Evolutionary conservation across 139 green algal species (phyloP).

Genomic region (Tetradesmus lagerheimii): DNA sequence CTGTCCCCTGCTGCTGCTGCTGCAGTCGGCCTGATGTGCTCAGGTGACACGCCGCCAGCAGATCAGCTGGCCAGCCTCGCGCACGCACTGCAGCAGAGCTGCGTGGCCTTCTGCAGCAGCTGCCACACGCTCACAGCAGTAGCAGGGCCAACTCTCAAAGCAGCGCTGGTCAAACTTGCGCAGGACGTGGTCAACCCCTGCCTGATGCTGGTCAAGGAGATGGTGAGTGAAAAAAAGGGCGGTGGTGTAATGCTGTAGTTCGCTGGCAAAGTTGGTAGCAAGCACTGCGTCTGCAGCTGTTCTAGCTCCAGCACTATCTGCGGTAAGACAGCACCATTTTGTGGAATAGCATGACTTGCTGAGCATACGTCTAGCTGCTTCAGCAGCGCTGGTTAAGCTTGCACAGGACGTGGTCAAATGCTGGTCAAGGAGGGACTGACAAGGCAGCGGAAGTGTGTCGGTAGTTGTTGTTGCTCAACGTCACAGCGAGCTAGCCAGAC

Average conservation of each 20-base stretch:
- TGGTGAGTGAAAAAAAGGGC: no score
- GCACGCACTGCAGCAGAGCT: conserved; percentile 20
- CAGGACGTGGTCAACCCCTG: conserved; percentile 32
- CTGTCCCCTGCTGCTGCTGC: not conserved
- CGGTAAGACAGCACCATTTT: no score
- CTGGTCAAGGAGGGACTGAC: conserved; percentile 28
- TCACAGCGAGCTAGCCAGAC: no score
- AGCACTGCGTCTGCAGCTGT: no score
- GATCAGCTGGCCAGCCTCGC: not conserved
- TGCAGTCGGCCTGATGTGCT: conserved; percentile 45
- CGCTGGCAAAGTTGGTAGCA: no score
- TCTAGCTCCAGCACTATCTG: no score
- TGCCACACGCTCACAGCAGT: conserved; percentile 23
- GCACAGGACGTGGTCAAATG: conserved; percentile 25
- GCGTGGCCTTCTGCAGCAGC: not conserved
- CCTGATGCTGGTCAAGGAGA: conserved; percentile 24
- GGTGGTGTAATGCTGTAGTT: no score
- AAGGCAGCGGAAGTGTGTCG: no score
- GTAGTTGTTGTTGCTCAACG: no score
- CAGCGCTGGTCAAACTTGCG: conserved; percentile 17
- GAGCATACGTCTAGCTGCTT: no score
- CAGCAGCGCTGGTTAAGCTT: not conserved
- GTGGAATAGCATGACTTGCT: no score
- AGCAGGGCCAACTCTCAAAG: conserved; percentile 26
- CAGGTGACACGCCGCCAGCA: not conserved